Evolutionary conservation across 139 green algal genomes (phyloP).

Genomic region (Limnomonas spitsbergensis): DNA sequence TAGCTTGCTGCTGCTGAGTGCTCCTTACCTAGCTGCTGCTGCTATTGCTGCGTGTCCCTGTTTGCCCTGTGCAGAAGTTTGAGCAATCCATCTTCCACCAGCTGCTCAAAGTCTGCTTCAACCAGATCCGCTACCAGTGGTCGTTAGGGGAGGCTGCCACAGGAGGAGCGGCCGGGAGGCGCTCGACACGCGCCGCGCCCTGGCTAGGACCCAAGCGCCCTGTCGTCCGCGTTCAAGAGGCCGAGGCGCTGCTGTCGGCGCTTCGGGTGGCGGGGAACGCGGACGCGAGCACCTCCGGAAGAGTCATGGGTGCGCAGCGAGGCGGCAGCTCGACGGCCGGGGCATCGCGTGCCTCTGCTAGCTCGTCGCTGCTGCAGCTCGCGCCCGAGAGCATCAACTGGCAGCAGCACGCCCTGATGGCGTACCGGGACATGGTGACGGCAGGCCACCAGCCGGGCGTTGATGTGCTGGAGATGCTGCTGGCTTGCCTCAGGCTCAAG

Average conservation of each 20-base stretch:
- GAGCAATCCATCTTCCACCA: slow-evolving; percentile 56
- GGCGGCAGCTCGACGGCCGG: not conserved
- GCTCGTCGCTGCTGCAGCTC: slow-evolving; percentile 7
- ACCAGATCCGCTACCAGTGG: slow-evolving; percentile 29
- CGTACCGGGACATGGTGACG: slow-evolving; percentile 51
- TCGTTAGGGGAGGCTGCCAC: too few relatives aligned
- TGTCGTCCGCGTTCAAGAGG: not conserved
- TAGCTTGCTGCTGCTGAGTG: too few relatives aligned
- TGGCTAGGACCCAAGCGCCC: not conserved
- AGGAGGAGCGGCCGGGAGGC: too few relatives aligned
- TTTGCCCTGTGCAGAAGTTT: slow-evolving; percentile 23
- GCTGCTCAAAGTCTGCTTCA: slow-evolving; percentile 56
- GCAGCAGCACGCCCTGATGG: slow-evolving; percentile 40
- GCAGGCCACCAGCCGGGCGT: slow-evolving; percentile 29
- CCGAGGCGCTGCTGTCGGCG: slow-evolving; percentile 35
- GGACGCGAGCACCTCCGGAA: not conserved
- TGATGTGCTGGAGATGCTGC: slow-evolving; percentile 29
- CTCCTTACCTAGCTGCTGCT: too few relatives aligned
- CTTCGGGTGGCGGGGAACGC: slow-evolving; percentile 19
- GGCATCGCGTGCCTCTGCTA: not conserved
- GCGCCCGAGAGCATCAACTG: slow-evolving; percentile 42
- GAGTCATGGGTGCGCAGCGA: not conserved
- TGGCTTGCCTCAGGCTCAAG: slow-evolving; percentile 51
- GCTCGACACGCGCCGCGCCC: not conserved
- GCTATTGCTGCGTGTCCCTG: too few relatives aligned